These are phyloP conservation scores for Chlamydomonas reinhardtii DNA, from an alignment of 163 green algal genomes.

Conservation along the genomic window DNA sequence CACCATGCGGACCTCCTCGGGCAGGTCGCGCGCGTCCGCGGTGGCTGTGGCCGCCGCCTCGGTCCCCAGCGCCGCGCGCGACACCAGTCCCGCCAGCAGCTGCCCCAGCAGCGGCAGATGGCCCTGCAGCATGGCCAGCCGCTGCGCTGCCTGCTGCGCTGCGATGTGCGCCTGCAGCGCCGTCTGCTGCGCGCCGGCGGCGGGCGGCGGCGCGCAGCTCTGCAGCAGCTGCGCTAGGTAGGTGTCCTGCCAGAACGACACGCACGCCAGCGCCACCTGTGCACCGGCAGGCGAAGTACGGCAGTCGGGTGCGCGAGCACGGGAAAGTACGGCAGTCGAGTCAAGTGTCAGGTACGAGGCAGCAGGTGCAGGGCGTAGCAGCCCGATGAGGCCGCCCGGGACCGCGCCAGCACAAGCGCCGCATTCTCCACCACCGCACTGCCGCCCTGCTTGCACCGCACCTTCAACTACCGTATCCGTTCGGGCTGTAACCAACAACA, in stretches of 20 bases:
- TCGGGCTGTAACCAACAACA: too few relatives aligned
- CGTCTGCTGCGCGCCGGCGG: neutral
- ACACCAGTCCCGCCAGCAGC: conserved; percentile 61
- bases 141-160: neutral
- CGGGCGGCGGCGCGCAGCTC: neutral
- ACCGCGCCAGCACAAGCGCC: too few relatives aligned
- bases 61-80: conserved; percentile 53
- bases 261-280: conserved; percentile 62
- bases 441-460: too few relatives aligned
- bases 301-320: too few relatives aligned
- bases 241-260: conserved; percentile 65
- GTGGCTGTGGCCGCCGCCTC: conserved; percentile 50
- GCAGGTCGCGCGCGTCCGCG: conserved; percentile 68
- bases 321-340: too few relatives aligned
- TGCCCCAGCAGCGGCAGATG: conserved; percentile 59
- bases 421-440: too few relatives aligned
- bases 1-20: conserved; percentile 69
- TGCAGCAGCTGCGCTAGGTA: conserved; percentile 56
- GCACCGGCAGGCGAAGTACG: too few relatives aligned
- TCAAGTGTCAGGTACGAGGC: too few relatives aligned
- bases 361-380: too few relatives aligned
- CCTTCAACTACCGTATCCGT: too few relatives aligned
- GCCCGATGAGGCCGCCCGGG: too few relatives aligned
- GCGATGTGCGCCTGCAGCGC: neutral
- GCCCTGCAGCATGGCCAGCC: conserved; percentile 22